Evolutionary conservation across 108 stramenopile species (phyloP).

Genomic region (Skeletonema marinoi): DNA sequence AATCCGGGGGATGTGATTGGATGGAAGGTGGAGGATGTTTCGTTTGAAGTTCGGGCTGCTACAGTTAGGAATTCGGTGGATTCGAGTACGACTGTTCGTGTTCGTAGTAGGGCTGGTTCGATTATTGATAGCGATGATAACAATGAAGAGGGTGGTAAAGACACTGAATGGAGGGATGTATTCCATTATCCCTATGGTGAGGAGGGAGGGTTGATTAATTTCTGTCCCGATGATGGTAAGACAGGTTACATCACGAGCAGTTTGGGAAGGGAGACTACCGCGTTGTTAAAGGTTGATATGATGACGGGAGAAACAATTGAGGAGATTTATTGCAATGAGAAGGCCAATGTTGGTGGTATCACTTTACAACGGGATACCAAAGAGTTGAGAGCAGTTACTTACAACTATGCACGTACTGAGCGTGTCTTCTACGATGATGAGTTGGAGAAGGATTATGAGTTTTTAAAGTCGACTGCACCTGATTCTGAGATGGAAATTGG

Average conservation of each 20-base stretch:
- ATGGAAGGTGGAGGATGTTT: conserved; percentile 55
- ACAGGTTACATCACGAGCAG: conserved; percentile 52
- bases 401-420: conserved; percentile 66
- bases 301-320: conserved; percentile 55
- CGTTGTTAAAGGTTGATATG: conserved; percentile 66
- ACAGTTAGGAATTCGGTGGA: conserved; percentile 50
- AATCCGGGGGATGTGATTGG: conserved; percentile 66
- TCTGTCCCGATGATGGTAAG: conserved; percentile 56
- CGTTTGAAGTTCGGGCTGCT: conserved; percentile 56
- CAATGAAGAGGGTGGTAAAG: background rate
- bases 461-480: conserved; percentile 50
- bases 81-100: conserved; percentile 47
- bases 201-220: conserved; percentile 55
- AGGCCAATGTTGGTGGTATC: conserved; percentile 61
- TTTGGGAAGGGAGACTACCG: conserved; percentile 65
- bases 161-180: conserved; percentile 55
- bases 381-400: conserved; percentile 50
- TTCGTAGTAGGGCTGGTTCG: conserved; percentile 35
- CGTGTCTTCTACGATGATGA: conserved; percentile 64
- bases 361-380: conserved; percentile 66
- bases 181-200: conserved; percentile 67
- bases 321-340: conserved; percentile 61
- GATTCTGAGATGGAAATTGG: conserved; percentile 44
- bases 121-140: conserved; percentile 7
- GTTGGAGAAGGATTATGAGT: conserved; percentile 54